Conservation (phyloP, 106 monocot species). For the Platanthera guangdongensis region DNA sequence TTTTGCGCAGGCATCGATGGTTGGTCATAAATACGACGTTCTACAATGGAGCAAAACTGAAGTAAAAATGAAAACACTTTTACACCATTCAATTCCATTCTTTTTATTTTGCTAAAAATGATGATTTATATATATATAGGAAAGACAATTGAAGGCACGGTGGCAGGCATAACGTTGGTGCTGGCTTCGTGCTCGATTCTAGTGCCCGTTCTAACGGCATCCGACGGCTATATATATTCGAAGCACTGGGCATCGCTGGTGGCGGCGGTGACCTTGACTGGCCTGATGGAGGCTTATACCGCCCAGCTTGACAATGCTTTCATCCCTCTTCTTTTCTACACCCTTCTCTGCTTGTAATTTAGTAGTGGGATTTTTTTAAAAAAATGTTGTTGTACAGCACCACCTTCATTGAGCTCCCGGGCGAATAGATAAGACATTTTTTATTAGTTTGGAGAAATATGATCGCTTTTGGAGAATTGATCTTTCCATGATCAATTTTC, state of each 20-base stretch:
- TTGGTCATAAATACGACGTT: conserved; percentile 94
- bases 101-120: not conserved
- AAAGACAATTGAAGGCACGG: conserved; percentile 96
- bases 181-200: conserved; percentile 65
- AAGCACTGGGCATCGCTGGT: conserved; percentile 90
- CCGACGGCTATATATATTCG: conserved; percentile 74
- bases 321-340: conserved; percentile 91
- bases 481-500: no score
- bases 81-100: not conserved
- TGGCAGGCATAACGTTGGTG: conserved; percentile 93
- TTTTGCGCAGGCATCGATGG: conserved; percentile 77
- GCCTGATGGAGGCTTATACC: conserved; percentile 89
- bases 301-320: conserved; percentile 97
- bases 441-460: no score
- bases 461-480: no score
- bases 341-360: conserved; percentile 74
- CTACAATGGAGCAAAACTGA: conserved; percentile 93
- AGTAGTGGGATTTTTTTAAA: not conserved
- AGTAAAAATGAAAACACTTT: conserved; percentile 42
- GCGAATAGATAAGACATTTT: no score
- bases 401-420: no score
- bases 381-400: no score
- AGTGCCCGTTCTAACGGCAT: conserved; percentile 70
- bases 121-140: conserved; percentile 25
- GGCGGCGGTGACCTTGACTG: conserved; percentile 64